A percentile compares a stretch with the other conserved stretches of the same genome.
Evolutionary conservation across 306 rosid genomes (phyloP).

Genomic region (Citrullus colocynthis): DNA sequence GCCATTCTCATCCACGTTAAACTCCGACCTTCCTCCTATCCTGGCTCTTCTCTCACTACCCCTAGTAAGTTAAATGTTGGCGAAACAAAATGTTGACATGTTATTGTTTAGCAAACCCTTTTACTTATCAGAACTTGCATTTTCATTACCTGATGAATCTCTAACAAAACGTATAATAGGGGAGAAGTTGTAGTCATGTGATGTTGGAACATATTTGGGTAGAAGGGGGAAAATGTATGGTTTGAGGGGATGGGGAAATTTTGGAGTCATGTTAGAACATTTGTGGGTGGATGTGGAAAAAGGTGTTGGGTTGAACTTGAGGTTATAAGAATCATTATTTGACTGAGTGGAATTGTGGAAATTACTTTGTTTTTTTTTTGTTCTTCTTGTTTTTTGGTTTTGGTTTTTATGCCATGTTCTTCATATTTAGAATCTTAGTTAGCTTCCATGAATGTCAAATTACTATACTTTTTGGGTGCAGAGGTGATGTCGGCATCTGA

Average conservation of each 20-base stretch:
- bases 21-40: constrained; percentile 16
- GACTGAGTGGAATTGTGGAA: not conserved
- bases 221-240: not conserved
- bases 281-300: not conserved
- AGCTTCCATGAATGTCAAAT: not conserved
- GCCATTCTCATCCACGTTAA: constrained; percentile 75
- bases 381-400: not conserved
- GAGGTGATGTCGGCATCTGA: constrained; percentile 10
- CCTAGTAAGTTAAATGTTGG: constrained; percentile 25
- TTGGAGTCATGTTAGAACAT: not conserved
- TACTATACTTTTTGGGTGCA: constrained; percentile 10
- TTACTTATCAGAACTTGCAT: not conserved
- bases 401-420: not conserved
- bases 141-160: not conserved
- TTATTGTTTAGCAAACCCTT: not conserved
- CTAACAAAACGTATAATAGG: not conserved
- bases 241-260: not conserved
- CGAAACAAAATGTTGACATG: too few species aligned
- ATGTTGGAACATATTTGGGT: not conserved
- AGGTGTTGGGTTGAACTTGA: not conserved
- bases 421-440: not conserved
- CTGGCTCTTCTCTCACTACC: constrained; percentile 23
- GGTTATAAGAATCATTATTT: not conserved
- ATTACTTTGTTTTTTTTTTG: too few species aligned
- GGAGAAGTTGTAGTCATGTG: not conserved